phyloP scores from a whole-genome alignment of 2,329 filamentous ascomycete genomes.

The Harringtonia aguacate region DNA sequence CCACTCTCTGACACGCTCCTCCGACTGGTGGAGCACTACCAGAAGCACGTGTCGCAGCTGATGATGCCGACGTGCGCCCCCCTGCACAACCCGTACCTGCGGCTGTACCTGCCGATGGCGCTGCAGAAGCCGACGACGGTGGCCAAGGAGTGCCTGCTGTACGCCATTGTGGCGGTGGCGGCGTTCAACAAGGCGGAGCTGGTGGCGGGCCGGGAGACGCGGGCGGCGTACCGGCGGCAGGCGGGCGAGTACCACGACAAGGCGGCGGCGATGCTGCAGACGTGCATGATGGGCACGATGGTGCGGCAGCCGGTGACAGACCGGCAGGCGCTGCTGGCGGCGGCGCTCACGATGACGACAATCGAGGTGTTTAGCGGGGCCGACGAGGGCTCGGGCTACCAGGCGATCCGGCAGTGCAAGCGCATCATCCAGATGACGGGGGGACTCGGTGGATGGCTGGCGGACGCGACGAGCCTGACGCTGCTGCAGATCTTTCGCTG shows the following conservation, averaged over 20 bases:
- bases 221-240: not conserved
- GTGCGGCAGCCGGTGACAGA: not conserved
- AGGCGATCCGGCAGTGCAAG: too few relatives aligned
- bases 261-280: not conserved
- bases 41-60: too few relatives aligned
- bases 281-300: not conserved
- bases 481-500: too few relatives aligned
- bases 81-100: not conserved
- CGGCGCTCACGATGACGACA: not conserved
- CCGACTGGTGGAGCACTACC: too few relatives aligned
- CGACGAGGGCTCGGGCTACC: not conserved
- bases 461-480: too few relatives aligned
- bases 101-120: not conserved
- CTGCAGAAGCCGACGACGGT: not conserved
- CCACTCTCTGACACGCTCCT: too few relatives aligned
- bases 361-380: not conserved
- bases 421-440: too few relatives aligned
- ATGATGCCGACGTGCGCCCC: not conserved
- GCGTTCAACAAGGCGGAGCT: not conserved
- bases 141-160: not conserved
- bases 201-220: not conserved
- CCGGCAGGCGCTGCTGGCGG: not conserved
- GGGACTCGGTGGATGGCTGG: too few relatives aligned
- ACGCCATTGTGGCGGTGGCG: not conserved
- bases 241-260: not conserved